These are phyloP conservation scores for Pyrenopolyporus hunteri DNA, from an alignment of 495 filamentous ascomycete genomes.

Conservation along the genomic window DNA sequence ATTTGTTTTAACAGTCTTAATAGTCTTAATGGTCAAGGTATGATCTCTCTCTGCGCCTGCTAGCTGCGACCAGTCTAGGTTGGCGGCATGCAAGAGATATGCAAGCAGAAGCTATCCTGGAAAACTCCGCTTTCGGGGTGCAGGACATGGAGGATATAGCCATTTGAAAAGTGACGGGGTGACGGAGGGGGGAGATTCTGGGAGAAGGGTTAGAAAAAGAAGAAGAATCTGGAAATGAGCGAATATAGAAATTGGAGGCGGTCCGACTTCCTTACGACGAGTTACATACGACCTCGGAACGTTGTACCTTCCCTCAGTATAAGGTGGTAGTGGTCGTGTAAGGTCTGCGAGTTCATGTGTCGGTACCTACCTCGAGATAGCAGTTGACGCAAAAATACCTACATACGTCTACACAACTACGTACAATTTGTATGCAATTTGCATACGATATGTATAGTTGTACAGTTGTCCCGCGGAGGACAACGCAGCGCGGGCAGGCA, in stretches of 20 bases:
- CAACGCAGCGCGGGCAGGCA: slow-evolving; percentile 35
- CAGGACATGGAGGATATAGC: slow-evolving; percentile 32
- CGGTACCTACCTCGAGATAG: neutral
- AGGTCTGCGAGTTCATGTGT: no score
- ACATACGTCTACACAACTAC: no score
- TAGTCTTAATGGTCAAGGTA: slow-evolving; percentile 13
- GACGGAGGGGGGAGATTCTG: neutral
- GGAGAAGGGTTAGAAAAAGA: neutral
- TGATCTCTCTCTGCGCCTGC: slow-evolving; percentile 20
- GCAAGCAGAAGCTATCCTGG: slow-evolving; percentile 34
- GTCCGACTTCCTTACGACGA: slow-evolving; percentile 18
- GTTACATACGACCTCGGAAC: slow-evolving; percentile 12
- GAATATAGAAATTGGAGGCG: slow-evolving; percentile 48
- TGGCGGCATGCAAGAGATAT: slow-evolving; percentile 36
- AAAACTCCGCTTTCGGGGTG: slow-evolving; percentile 37
- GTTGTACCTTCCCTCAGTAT: slow-evolving; percentile 26
- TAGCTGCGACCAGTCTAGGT: slow-evolving; percentile 24
- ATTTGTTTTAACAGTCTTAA: neutral
- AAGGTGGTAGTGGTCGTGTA: neutral
- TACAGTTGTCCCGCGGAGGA: slow-evolving; percentile 17
- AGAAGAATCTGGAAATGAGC: slow-evolving; percentile 14
- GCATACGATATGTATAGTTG: neutral
- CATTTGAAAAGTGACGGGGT: slow-evolving; percentile 17
- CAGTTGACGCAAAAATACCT: no score
- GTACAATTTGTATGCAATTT: neutral